Evolutionary conservation across 225 moss, liverwort and hornwort species (phyloP).

Genomic region (Bryoerythrophyllum caledonicum): DNA sequence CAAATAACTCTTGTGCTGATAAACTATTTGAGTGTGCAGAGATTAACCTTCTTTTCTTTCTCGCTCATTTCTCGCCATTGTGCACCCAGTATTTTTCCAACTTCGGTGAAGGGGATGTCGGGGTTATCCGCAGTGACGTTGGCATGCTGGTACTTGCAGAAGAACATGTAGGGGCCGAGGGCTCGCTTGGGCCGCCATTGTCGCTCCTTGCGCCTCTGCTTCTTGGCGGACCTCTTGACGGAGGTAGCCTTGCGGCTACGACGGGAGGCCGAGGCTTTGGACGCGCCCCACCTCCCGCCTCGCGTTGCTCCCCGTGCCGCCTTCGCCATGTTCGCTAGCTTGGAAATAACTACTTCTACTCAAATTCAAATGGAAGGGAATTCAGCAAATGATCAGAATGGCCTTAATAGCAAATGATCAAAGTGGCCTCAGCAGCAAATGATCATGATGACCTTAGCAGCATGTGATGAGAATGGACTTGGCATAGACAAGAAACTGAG

Average conservation of each 20-base stretch:
- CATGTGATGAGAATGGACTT: background rate
- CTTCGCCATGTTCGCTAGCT: constrained; percentile 48
- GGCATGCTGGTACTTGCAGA: constrained; percentile 72
- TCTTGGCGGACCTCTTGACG: constrained; percentile 19
- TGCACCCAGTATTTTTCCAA: constrained; percentile 75
- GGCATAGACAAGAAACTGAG: background rate
- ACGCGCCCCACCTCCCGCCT: constrained; percentile 27
- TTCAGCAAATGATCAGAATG: background rate
- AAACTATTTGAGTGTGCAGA: background rate
- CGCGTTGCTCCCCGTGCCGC: constrained; percentile 35
- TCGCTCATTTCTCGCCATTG: constrained; percentile 74
- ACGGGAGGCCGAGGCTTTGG: constrained; percentile 43
- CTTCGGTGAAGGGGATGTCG: constrained; percentile 64
- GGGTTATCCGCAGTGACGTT: constrained; percentile 69
- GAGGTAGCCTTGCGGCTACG: constrained; percentile 18
- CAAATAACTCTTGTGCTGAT: too few species aligned
- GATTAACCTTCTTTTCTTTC: constrained; percentile 70
- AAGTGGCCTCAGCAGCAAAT: too few species aligned
- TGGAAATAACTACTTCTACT: background rate
- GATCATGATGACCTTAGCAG: background rate
- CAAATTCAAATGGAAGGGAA: background rate
- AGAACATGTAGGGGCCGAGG: constrained; percentile 79
- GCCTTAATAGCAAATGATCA: background rate
- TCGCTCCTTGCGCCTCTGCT: constrained; percentile 22
- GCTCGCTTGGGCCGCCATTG: constrained; percentile 73